Evolutionary conservation across 2,329 filamentous ascomycete genomes (phyloP), one percentile per base, ranked within the genome.

Genomic region (Blastomyces gilchristii): DNA sequence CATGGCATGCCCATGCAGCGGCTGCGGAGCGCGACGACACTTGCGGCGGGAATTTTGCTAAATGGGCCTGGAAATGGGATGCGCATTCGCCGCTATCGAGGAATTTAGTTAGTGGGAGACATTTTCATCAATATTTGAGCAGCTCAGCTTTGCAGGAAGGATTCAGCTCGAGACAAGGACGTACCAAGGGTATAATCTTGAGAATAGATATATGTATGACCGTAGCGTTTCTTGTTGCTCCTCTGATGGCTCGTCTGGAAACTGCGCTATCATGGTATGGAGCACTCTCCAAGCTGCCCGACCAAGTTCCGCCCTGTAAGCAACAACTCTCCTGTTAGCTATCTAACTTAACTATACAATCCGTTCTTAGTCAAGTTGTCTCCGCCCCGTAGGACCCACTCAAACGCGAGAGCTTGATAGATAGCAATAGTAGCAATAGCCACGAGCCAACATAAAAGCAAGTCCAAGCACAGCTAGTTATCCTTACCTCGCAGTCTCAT

Each of bases 211-310:
- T 62, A 87, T 81, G 69, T 83, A 87, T 62, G 80, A 81, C 63
- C 81, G 79, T 65, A 87, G 71, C 4, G 85, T 82, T 60, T 81
- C 77, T 68, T 82, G 81, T 71, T 87, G 84, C 62, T 87, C 85
- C 28, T 77, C 73, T 0, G 81, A 83, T 2, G 85, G 85, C 64
- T 82, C 80, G 69, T 87, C 84, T 14, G 85, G 85, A 70, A 86
- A 87, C 67, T 84, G 80, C 61, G 83, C 84, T 77, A 87, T 85
- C 64, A 85, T 85, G 22, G 85, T 87, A 72, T 87, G 85, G 67
- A 87, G 80, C 66, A 86, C 79, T 69, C 86, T 85, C 85, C 85
- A 87, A 45, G 84, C 82, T 63, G 85, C 83, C 65, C 85, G 81
- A 65, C 85, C 85, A 37, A 87, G 78, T 73, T 87, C 85, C 65